Base-by-base conservation (phyloP, 1,284 basidiomycete genomes). In the Cutaneotrichosporon cavernicola region DNA sequence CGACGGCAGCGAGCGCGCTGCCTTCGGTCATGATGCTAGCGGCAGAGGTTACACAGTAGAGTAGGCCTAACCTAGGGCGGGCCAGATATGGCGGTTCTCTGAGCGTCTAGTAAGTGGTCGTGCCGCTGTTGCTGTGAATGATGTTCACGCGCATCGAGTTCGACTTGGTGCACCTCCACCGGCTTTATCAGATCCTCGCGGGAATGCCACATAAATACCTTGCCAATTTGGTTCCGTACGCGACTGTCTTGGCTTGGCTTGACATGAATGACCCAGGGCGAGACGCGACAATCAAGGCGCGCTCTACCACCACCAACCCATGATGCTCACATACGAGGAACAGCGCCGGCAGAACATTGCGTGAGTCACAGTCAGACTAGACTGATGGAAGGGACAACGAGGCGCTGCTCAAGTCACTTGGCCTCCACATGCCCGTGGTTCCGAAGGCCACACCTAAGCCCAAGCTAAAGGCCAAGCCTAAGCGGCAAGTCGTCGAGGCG, bases 361-460 rank as follows among this genome's bases (percentile, higher is more conserved):
- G 75, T 75, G 31, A 38, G 70, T 62, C 11, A 2, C 26, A 0
- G 4, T 38, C 13, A 5, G 18, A 10, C 8, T 2, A 8, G 5
- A 21, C 46, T 52, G 26, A 53, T 57, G 38, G 18, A 4, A 36
- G 75, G 31, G 74, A 73, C 56, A 77, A 77, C 58, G 69, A 73
- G 61, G 72, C 68, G 1, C 64, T 77, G 7, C 70, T 77, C 14
- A 63, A 69, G 13, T 73, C 70, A 1, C 70, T 77, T 11, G 76
- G 76, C 26, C 68, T 76, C 7, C 47, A 52, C 56, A 16, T 66
- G 61, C n/a, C 34, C 26, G 51, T 50, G 11, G 46, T 32, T 14
- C 31, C 46, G 3, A 65, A 63, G 56, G 49, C 36, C 49, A 62
- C 52, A 30, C 49, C 62, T 40, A 62, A 57, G 22, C 63, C 56